These are phyloP conservation scores for Ustilago crameri DNA, from an alignment of 1,284 basidiomycete species.

Conservation along the genomic window DNA sequence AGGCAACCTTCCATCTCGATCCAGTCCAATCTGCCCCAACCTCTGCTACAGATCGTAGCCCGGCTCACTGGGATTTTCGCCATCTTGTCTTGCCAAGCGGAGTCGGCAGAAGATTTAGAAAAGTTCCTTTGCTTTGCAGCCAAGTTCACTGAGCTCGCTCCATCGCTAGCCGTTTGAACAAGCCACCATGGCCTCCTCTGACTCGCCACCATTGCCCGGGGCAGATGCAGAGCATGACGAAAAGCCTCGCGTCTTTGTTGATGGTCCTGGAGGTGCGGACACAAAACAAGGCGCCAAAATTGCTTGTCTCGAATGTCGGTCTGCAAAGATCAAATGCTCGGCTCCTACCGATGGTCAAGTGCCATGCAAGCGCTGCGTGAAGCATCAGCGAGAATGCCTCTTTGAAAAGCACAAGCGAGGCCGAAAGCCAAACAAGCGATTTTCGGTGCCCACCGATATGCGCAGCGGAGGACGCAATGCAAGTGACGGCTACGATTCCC, in stretches of 20 bases:
- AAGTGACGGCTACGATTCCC: slow-evolving; percentile 24
- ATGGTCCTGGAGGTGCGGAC: slow-evolving; percentile 58
- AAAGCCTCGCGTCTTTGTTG: slow-evolving; percentile 54
- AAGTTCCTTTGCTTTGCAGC: neutral
- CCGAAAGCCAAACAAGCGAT: slow-evolving; percentile 54
- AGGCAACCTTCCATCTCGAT: no score
- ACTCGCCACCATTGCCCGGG: slow-evolving; percentile 21
- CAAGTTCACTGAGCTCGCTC: neutral
- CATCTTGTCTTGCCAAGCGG: no score
- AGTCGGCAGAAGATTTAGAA: no score
- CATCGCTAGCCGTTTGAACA: neutral
- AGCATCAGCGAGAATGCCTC: slow-evolving; percentile 55
- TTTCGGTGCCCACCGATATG: slow-evolving; percentile 48
- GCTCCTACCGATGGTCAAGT: slow-evolving; percentile 58
- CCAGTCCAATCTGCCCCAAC: no score
- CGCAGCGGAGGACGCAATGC: slow-evolving; percentile 22
- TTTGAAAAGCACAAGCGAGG: slow-evolving; percentile 61
- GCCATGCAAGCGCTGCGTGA: slow-evolving; percentile 57
- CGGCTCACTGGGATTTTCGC: no score
- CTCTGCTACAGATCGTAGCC: no score
- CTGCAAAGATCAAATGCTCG: slow-evolving; percentile 60
- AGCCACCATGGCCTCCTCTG: slow-evolving; percentile 26
- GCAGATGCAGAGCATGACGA: slow-evolving; percentile 37
- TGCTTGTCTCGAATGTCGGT: slow-evolving; percentile 56
- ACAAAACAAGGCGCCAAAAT: slow-evolving; percentile 60